Percentiles rank a stretch among this genome's conserved stretches.
phyloP scores from a whole-genome alignment of 306 rosid genomes.

The Lathyrus aphaca region DNA sequence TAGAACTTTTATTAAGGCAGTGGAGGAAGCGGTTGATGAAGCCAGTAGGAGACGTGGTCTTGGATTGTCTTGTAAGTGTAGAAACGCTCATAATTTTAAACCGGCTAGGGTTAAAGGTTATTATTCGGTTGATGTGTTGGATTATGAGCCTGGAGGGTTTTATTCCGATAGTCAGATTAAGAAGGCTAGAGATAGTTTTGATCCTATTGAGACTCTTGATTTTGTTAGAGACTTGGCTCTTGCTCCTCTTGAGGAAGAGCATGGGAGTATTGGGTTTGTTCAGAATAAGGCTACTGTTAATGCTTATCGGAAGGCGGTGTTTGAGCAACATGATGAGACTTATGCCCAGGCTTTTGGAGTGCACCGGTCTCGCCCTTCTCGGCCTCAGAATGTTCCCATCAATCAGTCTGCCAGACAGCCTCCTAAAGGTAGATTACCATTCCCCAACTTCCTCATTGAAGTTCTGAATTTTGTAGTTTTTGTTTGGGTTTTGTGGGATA shows the following conservation, averaged over 20 bases:
- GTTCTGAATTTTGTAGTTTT: constrained; percentile 2
- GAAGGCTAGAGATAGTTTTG: constrained; percentile 65
- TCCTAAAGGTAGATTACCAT: constrained; percentile 66
- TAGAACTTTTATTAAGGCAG: constrained; percentile 69
- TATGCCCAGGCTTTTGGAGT: constrained; percentile 94
- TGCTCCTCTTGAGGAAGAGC: constrained; percentile 57
- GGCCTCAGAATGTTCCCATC: constrained; percentile 33
- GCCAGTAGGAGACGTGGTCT: constrained; percentile 71
- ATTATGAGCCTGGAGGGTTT: constrained; percentile 69
- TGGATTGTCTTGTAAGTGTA: constrained; percentile 76
- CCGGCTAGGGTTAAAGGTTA: constrained; percentile 60
- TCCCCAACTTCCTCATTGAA: constrained; percentile 7
- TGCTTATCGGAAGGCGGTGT: constrained; percentile 67
- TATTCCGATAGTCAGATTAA: constrained; percentile 71
- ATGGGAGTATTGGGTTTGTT: constrained; percentile 52
- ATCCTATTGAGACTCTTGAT: constrained; percentile 59
- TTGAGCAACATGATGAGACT: constrained; percentile 91
- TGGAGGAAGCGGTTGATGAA: constrained; percentile 96
- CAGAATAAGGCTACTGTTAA: constrained; percentile 67
- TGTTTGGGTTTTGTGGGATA: constrained; percentile 3
- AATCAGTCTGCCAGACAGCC: constrained; percentile 54
- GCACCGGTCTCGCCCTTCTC: constrained; percentile 56
- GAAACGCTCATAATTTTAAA: constrained; percentile 63
- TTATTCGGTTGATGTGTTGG: constrained; percentile 76
- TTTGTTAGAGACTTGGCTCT: constrained; percentile 76